A percentile compares a stretch with the other conserved stretches of the same genome.
Evolutionary conservation across 257 asterid genomes (phyloP).

Genomic region (Rubia yunnanensis): DNA sequence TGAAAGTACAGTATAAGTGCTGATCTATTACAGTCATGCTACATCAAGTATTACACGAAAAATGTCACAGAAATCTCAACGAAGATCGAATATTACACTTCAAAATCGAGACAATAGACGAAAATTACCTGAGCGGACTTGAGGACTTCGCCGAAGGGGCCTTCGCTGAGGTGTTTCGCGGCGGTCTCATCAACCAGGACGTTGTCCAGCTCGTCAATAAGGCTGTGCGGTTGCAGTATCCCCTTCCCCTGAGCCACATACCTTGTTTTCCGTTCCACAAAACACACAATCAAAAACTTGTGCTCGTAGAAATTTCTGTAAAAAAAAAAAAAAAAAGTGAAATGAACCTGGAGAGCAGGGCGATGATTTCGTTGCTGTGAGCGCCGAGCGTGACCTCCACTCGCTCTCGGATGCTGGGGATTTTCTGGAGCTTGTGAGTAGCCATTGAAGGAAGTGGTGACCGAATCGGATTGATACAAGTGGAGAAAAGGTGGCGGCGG

Average conservation of each 20-base stretch:
- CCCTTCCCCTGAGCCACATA: constrained; percentile 96
- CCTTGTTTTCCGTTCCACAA: constrained; percentile 29
- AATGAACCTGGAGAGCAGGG: constrained; percentile 74
- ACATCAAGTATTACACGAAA: background rate
- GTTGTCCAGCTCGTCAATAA: constrained; percentile 79
- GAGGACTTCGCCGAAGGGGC: constrained; percentile 74
- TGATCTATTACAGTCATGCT: no score
- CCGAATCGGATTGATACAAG: background rate
- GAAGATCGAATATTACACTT: background rate
- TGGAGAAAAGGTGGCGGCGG: constrained; percentile 1
- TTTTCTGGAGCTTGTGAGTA: constrained; percentile 36
- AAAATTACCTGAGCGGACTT: constrained; percentile 63
- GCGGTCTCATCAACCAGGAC: constrained; percentile 39
- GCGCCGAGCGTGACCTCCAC: constrained; percentile 91
- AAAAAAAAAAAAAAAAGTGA: background rate
- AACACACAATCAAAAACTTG: background rate
- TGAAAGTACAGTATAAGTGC: no score
- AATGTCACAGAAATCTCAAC: background rate
- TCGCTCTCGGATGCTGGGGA: constrained; percentile 78
- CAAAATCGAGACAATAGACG: background rate
- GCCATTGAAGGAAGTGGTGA: constrained; percentile 21
- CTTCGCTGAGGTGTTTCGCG: constrained; percentile 44
- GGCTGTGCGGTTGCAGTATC: constrained; percentile 76
- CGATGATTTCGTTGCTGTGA: constrained; percentile 80
- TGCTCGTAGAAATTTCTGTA: background rate